Conservation (phyloP, 139 green algal species). For the Volvox reticuliferus region DNA sequence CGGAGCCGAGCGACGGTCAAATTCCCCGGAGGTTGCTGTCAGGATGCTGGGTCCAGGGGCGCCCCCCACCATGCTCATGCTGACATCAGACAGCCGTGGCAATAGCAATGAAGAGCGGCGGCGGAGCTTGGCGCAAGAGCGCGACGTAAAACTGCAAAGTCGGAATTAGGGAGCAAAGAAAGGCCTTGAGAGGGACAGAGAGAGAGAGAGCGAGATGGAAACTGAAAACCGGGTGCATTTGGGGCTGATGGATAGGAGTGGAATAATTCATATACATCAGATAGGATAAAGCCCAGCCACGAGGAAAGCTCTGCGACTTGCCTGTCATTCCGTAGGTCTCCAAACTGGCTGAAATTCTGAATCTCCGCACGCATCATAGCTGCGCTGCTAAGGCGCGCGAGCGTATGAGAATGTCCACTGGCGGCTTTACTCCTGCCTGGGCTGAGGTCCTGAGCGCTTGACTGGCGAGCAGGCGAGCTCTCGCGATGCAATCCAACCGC, state of each 20-base stretch:
- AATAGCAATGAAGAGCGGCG: constrained; percentile 17
- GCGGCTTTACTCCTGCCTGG: not conserved
- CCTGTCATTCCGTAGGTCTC: constrained; percentile 37
- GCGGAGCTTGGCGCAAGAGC: not conserved
- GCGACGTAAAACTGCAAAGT: not conserved
- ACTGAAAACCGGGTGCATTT: not conserved
- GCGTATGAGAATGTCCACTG: not conserved
- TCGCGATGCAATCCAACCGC: not conserved
- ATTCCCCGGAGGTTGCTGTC: not conserved
- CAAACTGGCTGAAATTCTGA: constrained; percentile 18
- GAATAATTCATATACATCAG: not conserved
- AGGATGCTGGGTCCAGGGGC: not conserved
- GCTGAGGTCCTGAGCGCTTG: not conserved
- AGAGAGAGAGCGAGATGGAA: not conserved
- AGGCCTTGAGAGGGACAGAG: not conserved
- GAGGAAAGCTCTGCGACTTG: not conserved
- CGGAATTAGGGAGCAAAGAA: too few species aligned
- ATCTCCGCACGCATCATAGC: constrained; percentile 16
- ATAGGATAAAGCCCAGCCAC: not conserved
- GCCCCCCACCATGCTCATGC: not conserved
- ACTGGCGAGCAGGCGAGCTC: not conserved
- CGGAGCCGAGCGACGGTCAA: not conserved
- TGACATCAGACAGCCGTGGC: not conserved
- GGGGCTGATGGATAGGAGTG: not conserved
- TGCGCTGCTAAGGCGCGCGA: constrained; percentile 30